Evolutionary conservation across 805 yeast species (phyloP), one percentile per base, ranked within the genome.

Genomic region (Saturnispora halmiae): DNA sequence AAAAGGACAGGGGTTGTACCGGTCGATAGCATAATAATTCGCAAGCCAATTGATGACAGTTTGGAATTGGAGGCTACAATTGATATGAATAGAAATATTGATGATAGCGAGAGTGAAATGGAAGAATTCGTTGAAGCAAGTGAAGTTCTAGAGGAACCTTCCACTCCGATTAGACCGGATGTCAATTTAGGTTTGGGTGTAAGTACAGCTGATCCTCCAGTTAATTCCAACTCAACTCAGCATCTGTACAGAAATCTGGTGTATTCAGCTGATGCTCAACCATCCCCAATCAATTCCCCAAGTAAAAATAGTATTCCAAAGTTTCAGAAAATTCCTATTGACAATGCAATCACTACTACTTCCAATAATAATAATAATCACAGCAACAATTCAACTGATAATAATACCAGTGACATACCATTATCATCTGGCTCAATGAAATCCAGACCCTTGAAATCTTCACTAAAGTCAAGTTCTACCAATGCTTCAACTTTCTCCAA

Each of bases 161-260:
- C 20, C 6, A 13, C 40, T 15, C 22, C 33, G 3, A 14, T 4
- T 6, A 27, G 14, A 22, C 13, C 15, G 22, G 22, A 25, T 20
- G 16, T n/a, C 16, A 11, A 14, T 6, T 11, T 19, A 15, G 38
- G 38, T 4, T 28, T 40, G 19, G 38, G 38, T 14, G 34, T 40
- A 15, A 13, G 24, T 7, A 4, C 41, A 4, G 9, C 15, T 14
- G 36, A 32, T 11, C 18, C 13, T n/a, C n/a, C 21, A 8, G 3
- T 13, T 3, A 33, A 9, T 14, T 15, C 22, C 31, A 3, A 31
- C 2, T 24, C 22, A 33, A 19, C 39, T 31, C 29, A 27, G 5
- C 50, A 46, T 24, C 33, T 43, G 26, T 46, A 46, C 31, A 44
- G 50, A 25, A 42, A 44, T 16, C 22, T 45, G 31, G 16, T 41